These are phyloP conservation scores for Glutinoglossum americanum DNA, from an alignment of 495 filamentous ascomycete genomes.

Conservation along the genomic window DNA sequence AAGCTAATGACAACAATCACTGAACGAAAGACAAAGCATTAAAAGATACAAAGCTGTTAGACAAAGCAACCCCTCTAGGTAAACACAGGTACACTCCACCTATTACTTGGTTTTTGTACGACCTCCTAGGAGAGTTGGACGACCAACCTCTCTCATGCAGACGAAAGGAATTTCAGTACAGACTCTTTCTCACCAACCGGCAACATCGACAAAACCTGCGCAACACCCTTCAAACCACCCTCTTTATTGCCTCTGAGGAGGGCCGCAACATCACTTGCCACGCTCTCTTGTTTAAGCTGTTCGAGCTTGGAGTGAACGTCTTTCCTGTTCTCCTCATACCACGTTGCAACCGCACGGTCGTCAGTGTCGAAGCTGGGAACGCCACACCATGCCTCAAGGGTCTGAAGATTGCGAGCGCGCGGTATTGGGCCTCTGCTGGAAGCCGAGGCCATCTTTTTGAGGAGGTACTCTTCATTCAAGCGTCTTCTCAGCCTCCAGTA, in stretches of 20 bases:
- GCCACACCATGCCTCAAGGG: constrained; percentile 57
- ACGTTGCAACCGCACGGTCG: constrained; percentile 69
- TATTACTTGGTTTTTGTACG: neutral
- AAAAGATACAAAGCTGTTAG: neutral
- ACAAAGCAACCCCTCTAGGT: neutral
- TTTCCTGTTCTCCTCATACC: constrained; percentile 95
- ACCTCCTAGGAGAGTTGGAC: neutral
- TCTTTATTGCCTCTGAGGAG: constrained; percentile 54
- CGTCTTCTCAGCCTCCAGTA: constrained; percentile 97
- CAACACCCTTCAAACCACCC: constrained; percentile 68
- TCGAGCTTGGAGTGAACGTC: constrained; percentile 59
- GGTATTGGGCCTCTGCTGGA: constrained; percentile 20
- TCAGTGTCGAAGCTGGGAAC: constrained; percentile 48
- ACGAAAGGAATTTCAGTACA: constrained; percentile 45
- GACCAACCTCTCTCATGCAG: neutral
- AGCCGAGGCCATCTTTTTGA: constrained; percentile 60
- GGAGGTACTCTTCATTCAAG: constrained; percentile 86
- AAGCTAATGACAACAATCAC: neutral
- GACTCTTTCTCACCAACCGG: constrained; percentile 73
- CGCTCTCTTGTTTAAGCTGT: constrained; percentile 47
- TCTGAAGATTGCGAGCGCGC: constrained; percentile 40
- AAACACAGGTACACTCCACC: neutral
- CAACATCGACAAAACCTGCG: constrained; percentile 65
- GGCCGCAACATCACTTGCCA: constrained; percentile 57
- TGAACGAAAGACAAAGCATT: neutral